Base-by-base conservation (phyloP, 2,329 filamentous ascomycete species). In the Penicillium occitanis region DNA sequence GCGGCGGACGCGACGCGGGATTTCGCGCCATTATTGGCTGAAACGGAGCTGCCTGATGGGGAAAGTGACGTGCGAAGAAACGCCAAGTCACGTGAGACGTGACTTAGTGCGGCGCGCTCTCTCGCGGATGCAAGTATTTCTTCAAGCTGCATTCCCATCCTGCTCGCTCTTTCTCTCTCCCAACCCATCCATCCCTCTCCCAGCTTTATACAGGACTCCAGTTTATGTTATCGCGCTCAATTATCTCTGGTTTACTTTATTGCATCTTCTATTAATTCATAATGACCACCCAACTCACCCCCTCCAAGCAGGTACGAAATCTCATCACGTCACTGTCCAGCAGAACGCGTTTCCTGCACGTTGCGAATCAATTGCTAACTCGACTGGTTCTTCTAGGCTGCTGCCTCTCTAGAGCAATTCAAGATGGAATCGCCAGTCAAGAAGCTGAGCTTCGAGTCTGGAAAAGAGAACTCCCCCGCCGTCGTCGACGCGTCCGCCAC, bases 401-500 rank as follows among this genome's bases (percentile, higher is more conserved):
- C 93, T 74, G 89, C 91, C 75, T 92, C 89, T 74, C 90, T 98
- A 76, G 89, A 95, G 80, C 88, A 87, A 73, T 86, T 98, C 79
- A 96, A 94, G 83, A 96, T 97, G 88, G 91, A 96, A 73, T 95
- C 92, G 0, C 93, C 93, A 55, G 83, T 90, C 70, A 97, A 97
- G 90, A 96, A 96, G 86, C 87, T 95, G 71, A 85, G 91, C 83
- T 92, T 97, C 78, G 81, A 85, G 70, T 77, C 83, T 64, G 85
- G 92, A 83, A 97, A 97, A 83, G 93, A 97, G 83, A 96, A 96
- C 82, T 81, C 84, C 68, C 81, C 85, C 68, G 74, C 85, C 69
- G 77, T 83, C 71, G 76, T 87, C 73, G 81, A 85, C 73, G 78
- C 82, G 72, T 77, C 88, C 72, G 81, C 84, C 70, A 82, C 83